Evolutionary conservation across 2,329 filamentous ascomycete genomes (phyloP).

Genomic region (Periglandula ipomoeae): DNA sequence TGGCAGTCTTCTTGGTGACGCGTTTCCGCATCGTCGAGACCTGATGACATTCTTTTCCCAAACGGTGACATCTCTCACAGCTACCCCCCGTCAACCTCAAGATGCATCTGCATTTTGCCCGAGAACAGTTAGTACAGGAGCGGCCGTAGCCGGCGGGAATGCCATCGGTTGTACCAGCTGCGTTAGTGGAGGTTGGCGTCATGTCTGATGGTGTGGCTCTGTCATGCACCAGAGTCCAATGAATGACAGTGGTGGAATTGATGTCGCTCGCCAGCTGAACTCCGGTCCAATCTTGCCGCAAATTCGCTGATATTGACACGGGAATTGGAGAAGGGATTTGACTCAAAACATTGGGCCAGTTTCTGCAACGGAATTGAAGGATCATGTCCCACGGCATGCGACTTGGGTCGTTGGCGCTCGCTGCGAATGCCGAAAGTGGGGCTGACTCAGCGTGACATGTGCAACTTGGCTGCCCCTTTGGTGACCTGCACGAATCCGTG

Average conservation of each 20-base stretch:
- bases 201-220: neutral
- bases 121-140: constrained; percentile 37
- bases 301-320: neutral
- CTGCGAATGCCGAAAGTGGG: neutral
- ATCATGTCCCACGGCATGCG: neutral
- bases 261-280: neutral
- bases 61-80: constrained; percentile 34
- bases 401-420: neutral
- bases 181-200: neutral
- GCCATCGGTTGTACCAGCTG: constrained; percentile 10
- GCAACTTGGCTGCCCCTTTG: neutral
- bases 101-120: constrained; percentile 41
- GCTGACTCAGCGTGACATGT: constrained; percentile 1
- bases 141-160: constrained; percentile 31
- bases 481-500: neutral
- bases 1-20: constrained; percentile 22
- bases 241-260: neutral
- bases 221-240: neutral
- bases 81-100: constrained; percentile 22
- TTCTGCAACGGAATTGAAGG: neutral
- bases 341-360: neutral
- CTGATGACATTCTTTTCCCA: constrained; percentile 38
- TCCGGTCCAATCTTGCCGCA: neutral
- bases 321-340: neutral
- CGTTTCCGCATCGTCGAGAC: constrained; percentile 32